Evolutionary conservation across 192 early-diverging fungal genomes (phyloP), one percentile per base, ranked within the genome.

Genomic region (Coemansia umbellata): DNA sequence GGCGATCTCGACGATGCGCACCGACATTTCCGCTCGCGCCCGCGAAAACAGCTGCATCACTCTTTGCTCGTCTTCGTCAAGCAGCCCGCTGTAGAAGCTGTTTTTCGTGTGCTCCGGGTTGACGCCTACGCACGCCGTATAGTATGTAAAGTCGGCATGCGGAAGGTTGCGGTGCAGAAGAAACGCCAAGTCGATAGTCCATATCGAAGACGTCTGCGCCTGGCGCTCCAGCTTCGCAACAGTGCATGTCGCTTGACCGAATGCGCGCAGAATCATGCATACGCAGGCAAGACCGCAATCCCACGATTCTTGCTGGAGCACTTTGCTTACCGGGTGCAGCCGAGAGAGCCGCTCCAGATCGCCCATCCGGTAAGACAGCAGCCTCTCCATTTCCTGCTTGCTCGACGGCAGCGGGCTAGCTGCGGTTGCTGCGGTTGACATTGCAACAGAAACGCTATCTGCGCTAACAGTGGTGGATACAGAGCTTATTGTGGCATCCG

Each of bases 121-220:
- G 56, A 87, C 83, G 21, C 93, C 93, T 6, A 88, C 80, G 59
- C 85, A 90, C 39, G 84, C 84, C 7, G 93, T 95, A 66, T 95
- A 95, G 60, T 91, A 92, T 1, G 91, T 93, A 66, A 95, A 95
- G 75, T 95, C 91, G 1, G 74, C 65, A 4, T 82, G 74, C 3
- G 43, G 43, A 41, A 86, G 73, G 66, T 82, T 89, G 31, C 82
- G 78, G 44, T 80, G 70, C 24, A 95, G 69, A 15, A 93, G 51
- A 51, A 87, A 90, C 0, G 84, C 91, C 49, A 95, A 67, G 69
- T 95, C 91, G 33, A 95, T 91, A 7, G 93, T 92, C 93, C 93
- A 95, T 1, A 92, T 71, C 3, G 86, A 87, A n/a, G 83, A 75
- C 4, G 66, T 58, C 27, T 74, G 57, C 23, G 78, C 82, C 35